Base-by-base conservation (phyloP, 805 yeast genomes). In the Pichia paraexigua region DNA sequence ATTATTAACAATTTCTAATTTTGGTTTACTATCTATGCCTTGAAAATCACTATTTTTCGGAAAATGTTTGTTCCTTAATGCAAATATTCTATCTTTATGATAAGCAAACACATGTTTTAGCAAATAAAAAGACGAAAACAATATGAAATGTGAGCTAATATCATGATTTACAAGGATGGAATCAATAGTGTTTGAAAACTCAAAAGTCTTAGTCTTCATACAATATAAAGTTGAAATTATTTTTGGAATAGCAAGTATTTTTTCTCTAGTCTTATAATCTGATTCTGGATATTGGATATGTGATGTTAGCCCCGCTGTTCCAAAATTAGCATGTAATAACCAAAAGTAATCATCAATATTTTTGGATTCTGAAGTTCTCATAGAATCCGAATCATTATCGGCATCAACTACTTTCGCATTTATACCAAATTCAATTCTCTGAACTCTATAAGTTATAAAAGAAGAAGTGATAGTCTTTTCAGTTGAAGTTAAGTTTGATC, bases 91-190 rank as follows among this genome's bases (percentile, higher is more conserved):
- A 18, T 7, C 5, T n/a, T 47, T 25, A 21, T 41, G 37, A 42
- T 51, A 43, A 1, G 24, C 43, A 20, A 65, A 18, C 3, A 76
- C 73, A 56, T 75, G 75, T 47, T 71, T 69, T 21, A 79, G 55
- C 5, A 79, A 64, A 55, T 73, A 76, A 10, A 72, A 50, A 2
- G 76, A 66, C 0, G 83, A 76, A 4, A 76, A 60, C 0, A 73
- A 59, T 21, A 77, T 63, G 58, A 78, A 80, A 46, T 74, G 73
- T 4, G 73, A 67, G 53, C 72, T 71, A 17, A 73, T 58, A 3
- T 77, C 73, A 43, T 70, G 65, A 7, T 53, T 41, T 15, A 51
- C 7, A 37, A 39, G 43, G 2, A 55, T 22, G 11, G n/a, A 35
- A 20, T 47, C 42, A 47, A 51, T 18, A 18, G 27, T 2, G 46